Conservation (phyloP, 352 stramenopile species). For the Blastocystis sp. region DNA sequence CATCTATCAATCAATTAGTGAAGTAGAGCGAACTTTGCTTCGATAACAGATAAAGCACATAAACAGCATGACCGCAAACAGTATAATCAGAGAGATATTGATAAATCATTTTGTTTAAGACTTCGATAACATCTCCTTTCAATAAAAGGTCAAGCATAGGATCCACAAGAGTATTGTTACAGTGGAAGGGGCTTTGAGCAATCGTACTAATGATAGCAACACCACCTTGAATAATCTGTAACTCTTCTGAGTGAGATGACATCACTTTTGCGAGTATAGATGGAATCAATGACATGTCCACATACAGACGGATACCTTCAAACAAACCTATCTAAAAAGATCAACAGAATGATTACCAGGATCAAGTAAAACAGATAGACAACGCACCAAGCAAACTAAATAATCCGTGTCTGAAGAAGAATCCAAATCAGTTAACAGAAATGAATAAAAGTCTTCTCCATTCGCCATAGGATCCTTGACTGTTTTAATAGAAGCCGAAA, state of each 20-base stretch:
- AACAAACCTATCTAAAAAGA: neutral
- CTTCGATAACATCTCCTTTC: slow-evolving; percentile 12
- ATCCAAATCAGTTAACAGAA: neutral
- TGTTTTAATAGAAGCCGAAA: neutral
- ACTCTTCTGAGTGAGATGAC: neutral
- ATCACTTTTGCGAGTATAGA: neutral
- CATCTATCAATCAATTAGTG: neutral
- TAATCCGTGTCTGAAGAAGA: neutral
- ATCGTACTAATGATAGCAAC: slow-evolving; percentile 35
- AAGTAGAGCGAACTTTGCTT: neutral
- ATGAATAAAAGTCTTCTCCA: slow-evolving; percentile 28
- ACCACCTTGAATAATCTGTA: neutral
- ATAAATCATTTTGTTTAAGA: neutral
- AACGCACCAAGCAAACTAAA: neutral
- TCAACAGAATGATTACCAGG: neutral
- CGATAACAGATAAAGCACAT: slow-evolving; percentile 19
- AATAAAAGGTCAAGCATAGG: neutral
- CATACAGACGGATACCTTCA: neutral
- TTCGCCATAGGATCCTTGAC: neutral
- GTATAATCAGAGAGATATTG: neutral
- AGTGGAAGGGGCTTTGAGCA: neutral
- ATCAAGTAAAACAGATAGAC: neutral
- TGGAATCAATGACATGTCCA: slow-evolving; percentile 7
- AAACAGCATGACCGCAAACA: slow-evolving; percentile 21
- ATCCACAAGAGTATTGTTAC: neutral